Conservation (phyloP, 768 basidiomycete species). For the Aureoboletus auriporus region DNA sequence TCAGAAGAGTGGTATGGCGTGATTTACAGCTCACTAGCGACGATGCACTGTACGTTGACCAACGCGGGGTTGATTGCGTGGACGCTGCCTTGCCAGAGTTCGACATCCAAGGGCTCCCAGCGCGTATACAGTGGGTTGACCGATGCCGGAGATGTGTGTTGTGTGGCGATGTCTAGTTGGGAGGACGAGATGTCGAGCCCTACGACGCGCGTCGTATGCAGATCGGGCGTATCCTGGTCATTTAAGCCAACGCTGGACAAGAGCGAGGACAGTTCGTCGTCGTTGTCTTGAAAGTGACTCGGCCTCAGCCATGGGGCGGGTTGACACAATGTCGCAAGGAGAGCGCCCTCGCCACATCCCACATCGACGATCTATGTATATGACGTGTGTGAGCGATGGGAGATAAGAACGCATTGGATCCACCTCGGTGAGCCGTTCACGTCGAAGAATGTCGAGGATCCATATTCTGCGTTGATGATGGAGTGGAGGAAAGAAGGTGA, state of each 20-base stretch:
- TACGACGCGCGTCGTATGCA: constrained; percentile 52
- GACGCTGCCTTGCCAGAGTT: constrained; percentile 74
- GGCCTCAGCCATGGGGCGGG: constrained; percentile 68
- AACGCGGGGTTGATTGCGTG: constrained; percentile 65
- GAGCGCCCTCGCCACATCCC: constrained; percentile 79
- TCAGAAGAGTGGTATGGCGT: background rate
- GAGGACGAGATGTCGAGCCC: constrained; percentile 63
- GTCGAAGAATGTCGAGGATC: constrained; percentile 60
- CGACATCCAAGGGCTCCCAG: constrained; percentile 66
- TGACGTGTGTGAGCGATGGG: constrained; percentile 1
- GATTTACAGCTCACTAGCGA: constrained; percentile 73
- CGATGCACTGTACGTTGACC: constrained; percentile 63
- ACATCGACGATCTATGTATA: constrained; percentile 65
- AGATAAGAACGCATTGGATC: no score
- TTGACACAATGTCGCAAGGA: constrained; percentile 66
- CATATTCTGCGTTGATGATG: constrained; percentile 67
- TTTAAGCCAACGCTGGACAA: constrained; percentile 18
- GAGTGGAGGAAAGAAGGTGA: constrained; percentile 67
- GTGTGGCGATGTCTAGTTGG: constrained; percentile 53
- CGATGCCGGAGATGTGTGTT: constrained; percentile 42
- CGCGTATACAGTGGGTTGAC: constrained; percentile 37
- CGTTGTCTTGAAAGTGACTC: constrained; percentile 17
- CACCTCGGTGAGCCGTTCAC: constrained; percentile 55
- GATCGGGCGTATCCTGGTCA: constrained; percentile 47
- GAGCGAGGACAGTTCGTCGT: constrained; percentile 17